phyloP scores from a whole-genome alignment of 2,329 filamentous ascomycete genomes.

The Verticillium alfalfae region DNA sequence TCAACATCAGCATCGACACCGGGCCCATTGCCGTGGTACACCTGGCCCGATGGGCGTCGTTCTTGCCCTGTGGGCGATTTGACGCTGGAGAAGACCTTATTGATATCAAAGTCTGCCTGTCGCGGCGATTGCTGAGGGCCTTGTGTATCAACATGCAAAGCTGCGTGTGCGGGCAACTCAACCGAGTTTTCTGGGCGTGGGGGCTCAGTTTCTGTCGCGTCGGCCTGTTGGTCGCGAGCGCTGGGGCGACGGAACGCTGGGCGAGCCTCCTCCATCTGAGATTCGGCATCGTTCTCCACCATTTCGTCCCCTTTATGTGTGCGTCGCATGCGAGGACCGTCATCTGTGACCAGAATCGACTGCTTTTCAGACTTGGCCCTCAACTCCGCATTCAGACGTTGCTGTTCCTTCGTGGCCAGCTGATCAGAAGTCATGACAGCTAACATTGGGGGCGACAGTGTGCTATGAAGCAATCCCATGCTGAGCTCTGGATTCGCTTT shows the following conservation, averaged over 20 bases:
- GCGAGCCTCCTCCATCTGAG: slow-evolving; percentile 24
- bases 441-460: slow-evolving; percentile 67
- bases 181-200: slow-evolving; percentile 5
- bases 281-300: slow-evolving; percentile 65
- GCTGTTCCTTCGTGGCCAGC: slow-evolving; percentile 86
- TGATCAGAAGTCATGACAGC: slow-evolving; percentile 87
- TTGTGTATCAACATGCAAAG: slow-evolving; percentile 31
- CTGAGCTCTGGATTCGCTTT: slow-evolving; percentile 81
- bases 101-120: slow-evolving; percentile 69
- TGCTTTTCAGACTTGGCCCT: slow-evolving; percentile 76
- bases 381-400: slow-evolving; percentile 70
- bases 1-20: slow-evolving; percentile 86
- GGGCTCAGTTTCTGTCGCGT: not conserved
- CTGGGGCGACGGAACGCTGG: slow-evolving; percentile 28
- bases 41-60: slow-evolving; percentile 43
- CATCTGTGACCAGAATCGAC: slow-evolving; percentile 74
- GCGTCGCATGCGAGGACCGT: slow-evolving; percentile 72
- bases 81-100: slow-evolving; percentile 78
- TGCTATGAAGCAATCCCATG: slow-evolving; percentile 66
- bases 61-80: slow-evolving; percentile 60
- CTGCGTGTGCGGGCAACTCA: slow-evolving; percentile 24
- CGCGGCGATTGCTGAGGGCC: slow-evolving; percentile 46
- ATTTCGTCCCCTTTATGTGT: slow-evolving; percentile 96
- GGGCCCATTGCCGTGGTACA: slow-evolving; percentile 39
- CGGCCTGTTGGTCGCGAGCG: slow-evolving; percentile 6